phyloP scores from a whole-genome alignment of 1,139 yeast genomes.

The Barnettozyma hawaiiensis region DNA sequence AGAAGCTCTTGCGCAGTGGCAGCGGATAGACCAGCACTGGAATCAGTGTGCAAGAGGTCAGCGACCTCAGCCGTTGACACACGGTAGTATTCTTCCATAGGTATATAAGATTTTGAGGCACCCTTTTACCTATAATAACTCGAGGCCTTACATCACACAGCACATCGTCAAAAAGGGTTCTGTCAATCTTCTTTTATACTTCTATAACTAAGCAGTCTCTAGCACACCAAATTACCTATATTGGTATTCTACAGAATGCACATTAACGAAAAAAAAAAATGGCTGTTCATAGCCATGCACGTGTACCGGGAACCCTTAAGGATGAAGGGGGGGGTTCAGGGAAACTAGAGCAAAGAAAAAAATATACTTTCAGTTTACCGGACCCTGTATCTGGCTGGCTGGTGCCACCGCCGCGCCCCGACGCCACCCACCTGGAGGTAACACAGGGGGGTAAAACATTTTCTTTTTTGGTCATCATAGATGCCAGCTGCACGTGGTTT shows the following conservation, averaged over 20 bases:
- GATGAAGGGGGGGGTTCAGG: too few relatives aligned
- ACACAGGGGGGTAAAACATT: too few relatives aligned
- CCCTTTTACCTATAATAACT: too few relatives aligned
- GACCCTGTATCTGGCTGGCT: too few relatives aligned
- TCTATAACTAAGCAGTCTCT: not conserved
- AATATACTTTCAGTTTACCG: too few relatives aligned
- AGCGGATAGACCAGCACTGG: conserved; percentile 13
- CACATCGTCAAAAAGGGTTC: not conserved
- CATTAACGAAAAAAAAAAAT: not conserved
- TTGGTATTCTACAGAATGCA: not conserved
- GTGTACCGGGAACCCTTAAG: not conserved
- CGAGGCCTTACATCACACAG: too few relatives aligned
- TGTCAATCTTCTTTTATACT: not conserved
- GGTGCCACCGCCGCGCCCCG: too few relatives aligned
- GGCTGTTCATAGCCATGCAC: not conserved
- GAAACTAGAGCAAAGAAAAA: too few relatives aligned
- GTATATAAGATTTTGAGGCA: not conserved
- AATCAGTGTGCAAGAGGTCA: conserved; percentile 18
- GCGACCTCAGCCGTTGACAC: conserved; percentile 32
- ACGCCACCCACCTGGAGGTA: too few relatives aligned
- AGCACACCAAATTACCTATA: not conserved
- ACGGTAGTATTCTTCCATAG: conserved; percentile 20
- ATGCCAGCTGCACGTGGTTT: too few relatives aligned
- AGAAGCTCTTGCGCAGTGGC: conserved; percentile 9
- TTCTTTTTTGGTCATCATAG: too few relatives aligned